Percentiles rank a stretch among this genome's conserved stretches.
Conservation (phyloP, 1,284 basidiomycete genomes). For the Stereum hirsutum region DNA sequence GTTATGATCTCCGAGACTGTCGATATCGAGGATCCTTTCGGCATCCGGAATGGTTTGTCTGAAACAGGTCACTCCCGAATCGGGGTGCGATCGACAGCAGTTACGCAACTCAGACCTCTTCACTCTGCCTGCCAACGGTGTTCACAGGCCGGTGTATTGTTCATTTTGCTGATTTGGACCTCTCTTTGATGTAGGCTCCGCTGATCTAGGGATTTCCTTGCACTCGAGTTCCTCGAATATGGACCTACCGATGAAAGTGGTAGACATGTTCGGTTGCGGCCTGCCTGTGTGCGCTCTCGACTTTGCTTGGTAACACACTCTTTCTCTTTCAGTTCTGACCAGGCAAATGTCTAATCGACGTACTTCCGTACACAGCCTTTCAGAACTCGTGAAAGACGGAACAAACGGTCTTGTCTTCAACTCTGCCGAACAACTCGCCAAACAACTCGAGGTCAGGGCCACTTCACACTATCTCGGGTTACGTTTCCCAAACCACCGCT, state of each 20-base stretch:
- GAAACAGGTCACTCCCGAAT: too few species aligned
- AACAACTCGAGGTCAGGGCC: conserved; percentile 58
- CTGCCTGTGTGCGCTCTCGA: conserved; percentile 88
- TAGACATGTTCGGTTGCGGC: conserved; percentile 98
- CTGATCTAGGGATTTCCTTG: conserved; percentile 87
- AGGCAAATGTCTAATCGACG: not conserved
- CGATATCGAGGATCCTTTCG: too few species aligned
- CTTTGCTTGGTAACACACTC: conserved; percentile 65
- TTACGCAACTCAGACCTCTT: too few species aligned
- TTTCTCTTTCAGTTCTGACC: conserved; percentile 2
- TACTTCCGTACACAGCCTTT: conserved; percentile 37
- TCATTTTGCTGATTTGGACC: not conserved
- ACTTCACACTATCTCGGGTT: conserved; percentile 4
- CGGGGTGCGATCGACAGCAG: too few species aligned
- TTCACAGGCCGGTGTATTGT: too few species aligned
- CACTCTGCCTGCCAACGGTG: too few species aligned
- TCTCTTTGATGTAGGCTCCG: conserved; percentile 52
- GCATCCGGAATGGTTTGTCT: too few species aligned
- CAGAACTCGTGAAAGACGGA: conserved; percentile 81
- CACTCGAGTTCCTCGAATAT: conserved; percentile 87
- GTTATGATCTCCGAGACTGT: too few species aligned
- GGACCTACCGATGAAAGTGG: conserved; percentile 98
- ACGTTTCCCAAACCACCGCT: not conserved
- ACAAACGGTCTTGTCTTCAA: conserved; percentile 79
- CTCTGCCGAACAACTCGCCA: conserved; percentile 58